These are phyloP conservation scores for Protomyces macrosporus DNA, from an alignment of 1,139 yeast genomes.

Conservation along the genomic window DNA sequence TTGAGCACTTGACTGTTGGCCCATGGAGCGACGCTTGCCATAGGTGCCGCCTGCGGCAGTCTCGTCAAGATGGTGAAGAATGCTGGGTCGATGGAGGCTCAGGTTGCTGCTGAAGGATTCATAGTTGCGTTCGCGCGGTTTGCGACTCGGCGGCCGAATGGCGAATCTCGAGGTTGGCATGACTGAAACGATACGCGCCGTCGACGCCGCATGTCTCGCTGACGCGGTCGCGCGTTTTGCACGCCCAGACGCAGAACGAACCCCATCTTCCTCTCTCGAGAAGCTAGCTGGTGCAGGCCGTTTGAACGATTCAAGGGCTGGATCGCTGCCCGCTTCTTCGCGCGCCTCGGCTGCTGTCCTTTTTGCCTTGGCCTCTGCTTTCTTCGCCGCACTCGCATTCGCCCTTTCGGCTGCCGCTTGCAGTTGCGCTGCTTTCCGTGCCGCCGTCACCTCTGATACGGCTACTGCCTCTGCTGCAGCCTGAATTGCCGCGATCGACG, in stretches of 20 bases:
- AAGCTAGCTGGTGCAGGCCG: neutral
- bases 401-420: neutral
- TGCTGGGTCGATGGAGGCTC: neutral
- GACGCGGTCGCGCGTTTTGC: neutral
- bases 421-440: neutral
- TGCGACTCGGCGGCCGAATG: neutral
- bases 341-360: neutral
- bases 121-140: neutral
- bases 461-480: neutral
- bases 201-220: neutral
- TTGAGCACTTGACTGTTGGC: neutral
- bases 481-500: neutral
- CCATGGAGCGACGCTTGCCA: neutral
- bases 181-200: neutral
- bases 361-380: neutral
- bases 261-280: no score
- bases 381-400: neutral
- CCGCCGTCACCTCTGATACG: neutral
- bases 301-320: neutral
- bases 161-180: no score
- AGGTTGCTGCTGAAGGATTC: neutral
- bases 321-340: neutral
- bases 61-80: neutral
- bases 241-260: neutral
- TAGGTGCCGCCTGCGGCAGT: neutral